Base-by-base conservation (phyloP, 1,139 yeast species). In the Suhomyces bribrorum region DNA sequence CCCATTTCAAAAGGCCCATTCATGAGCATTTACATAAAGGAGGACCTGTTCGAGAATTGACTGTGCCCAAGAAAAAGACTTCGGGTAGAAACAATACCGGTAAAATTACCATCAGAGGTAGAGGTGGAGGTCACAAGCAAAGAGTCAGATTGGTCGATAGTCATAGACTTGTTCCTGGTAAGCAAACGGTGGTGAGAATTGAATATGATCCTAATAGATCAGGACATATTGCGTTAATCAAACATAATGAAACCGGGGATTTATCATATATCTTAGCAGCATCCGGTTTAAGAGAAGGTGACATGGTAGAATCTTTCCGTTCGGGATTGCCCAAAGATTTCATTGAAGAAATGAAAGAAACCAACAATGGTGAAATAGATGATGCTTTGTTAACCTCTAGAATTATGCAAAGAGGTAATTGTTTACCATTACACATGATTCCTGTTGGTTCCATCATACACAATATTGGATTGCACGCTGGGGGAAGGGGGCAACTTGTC, bases 151-250 rank as follows among this genome's bases (percentile, higher is more conserved):
- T 86, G 33, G 76, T 92, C 20, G 99, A 92, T 62, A 83, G 83
- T 56, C 72, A 73, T 53, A 77, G 99, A 55, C 57, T 62, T 32
- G 75, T 61, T 3, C 64, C 81, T 2, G 98, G 97, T 16, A 76
- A 75, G 38, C 95, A 88, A 52, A 75, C 79, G 15, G 97, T 92
- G 15, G 69, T 83, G 42, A 75, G 99, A 57, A 87, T 92, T 43
- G 99, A 92, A 64, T 88, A 89, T 59, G 99, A 92, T 64, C 99
- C 99, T 32, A 87, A 87, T 56, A 79, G 99, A 70, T 79, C 95
- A 5, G 87, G 94, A 5, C 99, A 92, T 64, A 85, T 92, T 61
- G 99, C 99, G 1, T 69, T 92, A 45, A 56, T 94, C 33, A 76
- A 83, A 60, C 83, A 86, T 60, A 64, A 72, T 40, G 75, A 66